These are phyloP conservation scores for Planoprotostelium fungivorum DNA, from an alignment of 78 protist genomes.

Conservation along the genomic window DNA sequence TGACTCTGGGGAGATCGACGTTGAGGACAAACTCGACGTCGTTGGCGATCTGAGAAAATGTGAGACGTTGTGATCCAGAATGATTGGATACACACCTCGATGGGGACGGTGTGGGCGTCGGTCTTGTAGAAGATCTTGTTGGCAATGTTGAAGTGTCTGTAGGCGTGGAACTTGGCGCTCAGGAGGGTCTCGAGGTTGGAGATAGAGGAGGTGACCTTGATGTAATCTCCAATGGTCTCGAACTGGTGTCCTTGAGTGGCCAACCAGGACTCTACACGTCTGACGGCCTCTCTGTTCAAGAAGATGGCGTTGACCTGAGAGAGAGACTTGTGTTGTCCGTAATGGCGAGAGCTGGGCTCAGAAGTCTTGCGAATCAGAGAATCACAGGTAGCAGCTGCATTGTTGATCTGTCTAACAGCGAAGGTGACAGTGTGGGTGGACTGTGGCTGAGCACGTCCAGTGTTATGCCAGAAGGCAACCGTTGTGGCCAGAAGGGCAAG, in stretches of 20 bases:
- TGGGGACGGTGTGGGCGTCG: background rate
- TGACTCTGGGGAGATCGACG: background rate
- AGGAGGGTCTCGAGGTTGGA: background rate
- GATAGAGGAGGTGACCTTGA: background rate
- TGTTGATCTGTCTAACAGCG: background rate
- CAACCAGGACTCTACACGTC: background rate
- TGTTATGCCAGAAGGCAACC: background rate
- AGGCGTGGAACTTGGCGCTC: background rate
- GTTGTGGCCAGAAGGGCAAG: background rate
- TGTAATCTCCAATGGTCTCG: background rate
- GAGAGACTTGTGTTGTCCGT: background rate
- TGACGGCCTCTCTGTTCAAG: background rate
- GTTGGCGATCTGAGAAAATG: background rate
- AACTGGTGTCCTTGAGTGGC: background rate
- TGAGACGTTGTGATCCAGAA: background rate
- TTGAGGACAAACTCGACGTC: background rate
- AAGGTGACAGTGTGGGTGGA: background rate
- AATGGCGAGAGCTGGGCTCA: background rate
- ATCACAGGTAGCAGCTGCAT: background rate
- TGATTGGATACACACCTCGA: background rate
- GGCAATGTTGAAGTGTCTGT: background rate
- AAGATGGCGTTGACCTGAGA: background rate
- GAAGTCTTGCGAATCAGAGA: background rate
- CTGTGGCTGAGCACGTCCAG: background rate
- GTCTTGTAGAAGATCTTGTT: background rate